Percentiles rank a stretch among this genome's conserved stretches.
These are phyloP conservation scores for Lupinus albus DNA, from an alignment of 306 rosid genomes.

Conservation along the genomic window DNA sequence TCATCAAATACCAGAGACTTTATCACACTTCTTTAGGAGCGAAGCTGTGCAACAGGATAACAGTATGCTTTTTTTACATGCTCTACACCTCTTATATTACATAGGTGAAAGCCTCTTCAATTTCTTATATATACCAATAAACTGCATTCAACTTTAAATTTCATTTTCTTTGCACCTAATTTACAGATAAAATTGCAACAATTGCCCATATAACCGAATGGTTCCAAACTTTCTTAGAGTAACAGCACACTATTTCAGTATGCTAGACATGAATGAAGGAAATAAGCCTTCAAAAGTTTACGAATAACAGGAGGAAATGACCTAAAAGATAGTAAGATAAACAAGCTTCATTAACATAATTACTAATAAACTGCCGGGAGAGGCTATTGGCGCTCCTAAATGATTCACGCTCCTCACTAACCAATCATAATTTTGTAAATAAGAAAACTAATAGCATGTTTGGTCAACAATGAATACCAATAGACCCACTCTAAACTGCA, in stretches of 20 bases:
- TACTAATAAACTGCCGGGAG: neutral
- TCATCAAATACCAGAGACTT: slow-evolving; percentile 7
- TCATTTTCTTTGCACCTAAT: slow-evolving; percentile 8
- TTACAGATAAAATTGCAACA: slow-evolving; percentile 23
- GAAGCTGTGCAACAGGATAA: slow-evolving; percentile 27
- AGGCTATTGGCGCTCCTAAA: too few species aligned
- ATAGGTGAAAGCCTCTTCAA: slow-evolving; percentile 12
- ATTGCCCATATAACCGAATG: slow-evolving; percentile 4
- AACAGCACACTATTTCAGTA: slow-evolving; percentile 13
- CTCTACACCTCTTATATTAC: slow-evolving; percentile 10
- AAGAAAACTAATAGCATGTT: too few species aligned
- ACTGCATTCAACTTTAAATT: slow-evolving; percentile 20
- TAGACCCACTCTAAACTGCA: neutral
- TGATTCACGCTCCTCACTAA: too few species aligned
- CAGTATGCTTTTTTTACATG: slow-evolving; percentile 9
- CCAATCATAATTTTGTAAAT: too few species aligned
- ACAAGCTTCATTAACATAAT: neutral
- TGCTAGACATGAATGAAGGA: slow-evolving; percentile 18
- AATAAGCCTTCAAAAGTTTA: slow-evolving; percentile 13
- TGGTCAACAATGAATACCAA: too few species aligned
- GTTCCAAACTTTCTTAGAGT: slow-evolving; percentile 16
- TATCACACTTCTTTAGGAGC: slow-evolving; percentile 4
- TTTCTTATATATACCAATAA: slow-evolving; percentile 22
- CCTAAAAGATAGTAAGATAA: slow-evolving; percentile 29
- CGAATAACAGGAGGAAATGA: neutral